Evolutionary conservation across 2,329 filamentous ascomycete species (phyloP), one percentile per base, ranked within the genome.

Genomic region (Cladophialophora exuberans): DNA sequence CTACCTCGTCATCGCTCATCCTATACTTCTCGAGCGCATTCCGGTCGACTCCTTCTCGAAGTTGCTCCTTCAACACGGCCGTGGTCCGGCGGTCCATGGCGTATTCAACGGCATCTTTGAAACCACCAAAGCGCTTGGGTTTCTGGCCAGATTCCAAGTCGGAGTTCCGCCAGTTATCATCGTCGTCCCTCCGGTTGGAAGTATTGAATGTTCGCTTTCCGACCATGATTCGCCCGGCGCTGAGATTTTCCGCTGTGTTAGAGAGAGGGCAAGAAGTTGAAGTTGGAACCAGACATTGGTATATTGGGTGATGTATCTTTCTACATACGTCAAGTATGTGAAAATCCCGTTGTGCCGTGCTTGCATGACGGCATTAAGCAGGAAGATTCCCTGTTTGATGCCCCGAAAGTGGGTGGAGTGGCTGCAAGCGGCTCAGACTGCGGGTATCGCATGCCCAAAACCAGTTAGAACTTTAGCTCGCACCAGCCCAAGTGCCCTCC

Each of bases 1-100:
- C 38, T 36, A 83, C 66, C 62, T 82, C 76, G n/a, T 79, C 73
- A 2, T 79, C 74, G 28, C 69, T 76, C 64, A 79, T 81, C 17
- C 79, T 69, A 62, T 70, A 81, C 28, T 73, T 69, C 63, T 83
- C 79, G 15, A 82, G 67, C 6, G 70, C 69, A 5, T 76, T 69
- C 11, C 73, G 69, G 30, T 80, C 72, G 30, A 82, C 72, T 23
- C 73, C 73, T 1, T 76, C 66, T 22, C 79, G 69, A 7, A 83
- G 66, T 58, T 75, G 70, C 49, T 74, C 70, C 66, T 83, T 83
- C 64, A 83, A 66, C 17, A 77, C 70, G 11, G 71, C 68, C 20
- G 76, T 70, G 22, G 73, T 72, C 36, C 72, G 67, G 54, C 77
- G 71, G 53, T 76, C 73, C 23, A 81, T 64, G 1, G 74, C 78